Base-by-base conservation (phyloP, 1,139 yeast species). In the Magnusiomyces suaveolens region DNA sequence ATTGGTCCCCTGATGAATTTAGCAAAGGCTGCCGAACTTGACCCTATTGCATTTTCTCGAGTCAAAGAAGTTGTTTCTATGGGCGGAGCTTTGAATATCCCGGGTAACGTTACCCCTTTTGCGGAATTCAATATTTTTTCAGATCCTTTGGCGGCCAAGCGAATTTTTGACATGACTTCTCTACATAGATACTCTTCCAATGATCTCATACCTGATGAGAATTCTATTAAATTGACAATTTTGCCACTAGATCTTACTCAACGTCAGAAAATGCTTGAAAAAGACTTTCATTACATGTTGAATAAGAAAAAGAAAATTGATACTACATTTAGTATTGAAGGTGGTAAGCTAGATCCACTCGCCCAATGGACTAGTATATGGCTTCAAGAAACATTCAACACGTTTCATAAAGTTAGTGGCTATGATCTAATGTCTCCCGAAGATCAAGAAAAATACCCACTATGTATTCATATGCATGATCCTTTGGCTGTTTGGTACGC, bases 121-220 rank as follows among this genome's bases (percentile, higher is more conserved):
- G 75, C 75, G 1, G 77, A 73, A 59, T 73, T 73, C 66, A 73
- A 73, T 56, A 69, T 72, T 18, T 71, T 64, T 55, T 70, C 75
- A 1, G 77, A 73, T 54, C 69, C 73, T 32, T 56, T 68, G 36
- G 76, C 76, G 0, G 72, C 75, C 1, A 72, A 75, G 0, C 63
- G 62, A n/a, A 67, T 73, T 4, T 69, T 67, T 44, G 67, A 74
- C 1, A 62, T 69, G 38, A 68, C 74, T 0, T 56, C 53, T 24
- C 47, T 60, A 4, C 65, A 66, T 21, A n/a, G n/a, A n/a, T n/a
- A n/a, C n/a, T n/a, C n/a, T n/a, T n/a, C n/a, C n/a, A n/a, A n/a
- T n/a, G n/a, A n/a, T n/a, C n/a, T n/a, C n/a, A n/a, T n/a, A n/a
- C n/a, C n/a, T n/a, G n/a, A n/a, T n/a, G n/a, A n/a, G n/a, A n/a